Evolutionary conservation across 768 basidiomycete genomes (phyloP).

Genomic region (Plicaturopsis crispa): DNA sequence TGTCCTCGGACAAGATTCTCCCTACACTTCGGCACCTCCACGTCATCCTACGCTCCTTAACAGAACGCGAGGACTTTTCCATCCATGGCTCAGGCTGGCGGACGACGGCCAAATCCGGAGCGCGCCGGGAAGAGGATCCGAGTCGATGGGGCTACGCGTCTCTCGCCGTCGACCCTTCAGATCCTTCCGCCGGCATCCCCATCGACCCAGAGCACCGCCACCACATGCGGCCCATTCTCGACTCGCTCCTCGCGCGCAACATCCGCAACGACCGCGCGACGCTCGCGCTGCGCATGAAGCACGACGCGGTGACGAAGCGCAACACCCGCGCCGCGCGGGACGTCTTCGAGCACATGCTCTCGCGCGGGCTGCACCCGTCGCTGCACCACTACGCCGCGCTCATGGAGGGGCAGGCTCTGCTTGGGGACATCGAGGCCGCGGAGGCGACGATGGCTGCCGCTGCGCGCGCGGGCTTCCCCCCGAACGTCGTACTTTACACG

Average conservation of each 20-base stretch:
- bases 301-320: constrained; percentile 45
- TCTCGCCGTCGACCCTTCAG: constrained; percentile 25
- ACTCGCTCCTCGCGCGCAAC: constrained; percentile 37
- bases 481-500: constrained; percentile 68
- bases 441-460: constrained; percentile 47
- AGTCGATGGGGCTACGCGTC: constrained; percentile 9
- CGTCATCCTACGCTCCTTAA: constrained; percentile 39
- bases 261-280: constrained; percentile 51
- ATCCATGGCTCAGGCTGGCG: constrained; percentile 41
- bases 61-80: constrained; percentile 45
- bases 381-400: constrained; percentile 67
- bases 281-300: constrained; percentile 54
- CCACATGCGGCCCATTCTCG: constrained; percentile 31
- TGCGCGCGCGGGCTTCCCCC: constrained; percentile 37
- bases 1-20: constrained; percentile 32
- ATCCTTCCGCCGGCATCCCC: constrained; percentile 42
- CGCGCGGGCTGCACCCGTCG: constrained; percentile 64
- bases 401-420: constrained; percentile 62
- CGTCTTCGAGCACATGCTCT: constrained; percentile 51
- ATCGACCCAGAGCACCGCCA: constrained; percentile 23
- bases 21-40: constrained; percentile 55
- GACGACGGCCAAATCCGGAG: constrained; percentile 27
- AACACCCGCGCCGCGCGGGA: constrained; percentile 45
- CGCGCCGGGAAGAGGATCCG: constrained; percentile 12
- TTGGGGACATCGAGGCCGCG: constrained; percentile 55